Percentiles rank a stretch among this genome's conserved stretches.
phyloP scores from a whole-genome alignment of 805 yeast species.

The Pichia pseudocactophila region DNA sequence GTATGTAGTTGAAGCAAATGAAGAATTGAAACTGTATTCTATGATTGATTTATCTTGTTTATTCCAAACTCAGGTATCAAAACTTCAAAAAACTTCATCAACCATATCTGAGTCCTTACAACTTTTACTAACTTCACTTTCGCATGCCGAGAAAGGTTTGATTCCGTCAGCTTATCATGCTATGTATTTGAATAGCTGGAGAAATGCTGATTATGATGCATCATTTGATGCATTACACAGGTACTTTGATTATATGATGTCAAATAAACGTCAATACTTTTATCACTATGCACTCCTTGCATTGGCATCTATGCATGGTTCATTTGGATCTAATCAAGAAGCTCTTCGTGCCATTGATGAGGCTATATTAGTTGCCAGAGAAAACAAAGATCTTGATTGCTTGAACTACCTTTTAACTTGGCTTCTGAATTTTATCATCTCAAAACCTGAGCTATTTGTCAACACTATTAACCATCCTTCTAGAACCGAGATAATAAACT shows the following conservation, averaged over 20 bases:
- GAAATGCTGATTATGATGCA: conserved; percentile 52
- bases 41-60: conserved; percentile 42
- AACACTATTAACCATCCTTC: conserved; percentile 34
- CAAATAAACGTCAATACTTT: conserved; percentile 50
- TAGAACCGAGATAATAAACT: conserved; percentile 58
- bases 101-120: conserved; percentile 38
- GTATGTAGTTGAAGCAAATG: neutral
- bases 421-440: conserved; percentile 61
- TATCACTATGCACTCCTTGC: conserved; percentile 74
- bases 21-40: conserved; percentile 22
- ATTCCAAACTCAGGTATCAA: conserved; percentile 43
- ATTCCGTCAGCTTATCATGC: conserved; percentile 47
- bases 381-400: conserved; percentile 66
- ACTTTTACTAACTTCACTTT: conserved; percentile 36
- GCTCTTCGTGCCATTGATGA: conserved; percentile 78
- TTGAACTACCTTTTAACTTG: conserved; percentile 65
- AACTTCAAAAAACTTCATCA: conserved; percentile 44
- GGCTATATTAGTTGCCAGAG: conserved; percentile 81
- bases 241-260: conserved; percentile 68
- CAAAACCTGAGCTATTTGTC: conserved; percentile 45
- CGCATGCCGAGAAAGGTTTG: conserved; percentile 35
- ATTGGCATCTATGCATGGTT: conserved; percentile 61
- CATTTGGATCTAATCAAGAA: conserved; percentile 54
- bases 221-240: conserved; percentile 49
- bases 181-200: conserved; percentile 49